phyloP scores from a whole-genome alignment of 768 basidiomycete species.

The Mycena chlorophos region DNA sequence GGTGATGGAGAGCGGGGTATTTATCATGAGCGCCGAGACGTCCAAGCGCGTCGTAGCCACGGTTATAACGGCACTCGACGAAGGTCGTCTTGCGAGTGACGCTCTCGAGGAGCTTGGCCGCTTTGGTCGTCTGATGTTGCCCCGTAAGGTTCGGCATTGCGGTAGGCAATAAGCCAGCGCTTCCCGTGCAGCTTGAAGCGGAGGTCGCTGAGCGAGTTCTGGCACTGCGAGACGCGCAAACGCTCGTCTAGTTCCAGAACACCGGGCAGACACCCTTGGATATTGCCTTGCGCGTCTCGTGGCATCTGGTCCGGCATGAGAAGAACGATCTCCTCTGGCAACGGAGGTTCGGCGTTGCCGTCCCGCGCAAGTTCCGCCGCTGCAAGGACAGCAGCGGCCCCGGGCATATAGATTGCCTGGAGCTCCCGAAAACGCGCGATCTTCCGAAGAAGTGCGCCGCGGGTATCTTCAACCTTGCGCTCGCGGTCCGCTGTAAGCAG shows the following conservation, averaged over 20 bases:
- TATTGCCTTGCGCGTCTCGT: neutral
- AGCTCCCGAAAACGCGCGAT: conserved; percentile 1
- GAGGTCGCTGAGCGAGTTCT: conserved; percentile 21
- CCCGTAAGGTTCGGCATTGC: conserved; percentile 28
- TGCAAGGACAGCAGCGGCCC: neutral
- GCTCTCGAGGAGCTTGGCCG: neutral
- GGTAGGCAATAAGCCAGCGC: conserved; percentile 23
- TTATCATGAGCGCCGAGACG: neutral
- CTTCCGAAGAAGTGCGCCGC: neutral
- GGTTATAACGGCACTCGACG: neutral
- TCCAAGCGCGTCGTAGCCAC: neutral
- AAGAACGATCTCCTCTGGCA: conserved; percentile 14
- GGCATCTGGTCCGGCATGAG: conserved; percentile 21
- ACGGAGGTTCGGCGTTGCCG: neutral
- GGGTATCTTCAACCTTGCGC: neutral
- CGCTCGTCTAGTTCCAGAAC: conserved; percentile 22
- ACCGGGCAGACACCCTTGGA: neutral
- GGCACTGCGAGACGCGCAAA: conserved; percentile 26
- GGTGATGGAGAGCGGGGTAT: neutral
- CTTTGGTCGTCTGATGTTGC: conserved; percentile 23
- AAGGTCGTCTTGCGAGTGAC: neutral
- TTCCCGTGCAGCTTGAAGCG: conserved; percentile 24
- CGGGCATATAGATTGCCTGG: conserved; percentile 6
- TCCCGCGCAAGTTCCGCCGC: neutral
- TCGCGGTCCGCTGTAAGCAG: neutral